Evolutionary conservation across 768 basidiomycete species (phyloP), one percentile per base, ranked within the genome.

Genomic region (Trametes sanguinea): DNA sequence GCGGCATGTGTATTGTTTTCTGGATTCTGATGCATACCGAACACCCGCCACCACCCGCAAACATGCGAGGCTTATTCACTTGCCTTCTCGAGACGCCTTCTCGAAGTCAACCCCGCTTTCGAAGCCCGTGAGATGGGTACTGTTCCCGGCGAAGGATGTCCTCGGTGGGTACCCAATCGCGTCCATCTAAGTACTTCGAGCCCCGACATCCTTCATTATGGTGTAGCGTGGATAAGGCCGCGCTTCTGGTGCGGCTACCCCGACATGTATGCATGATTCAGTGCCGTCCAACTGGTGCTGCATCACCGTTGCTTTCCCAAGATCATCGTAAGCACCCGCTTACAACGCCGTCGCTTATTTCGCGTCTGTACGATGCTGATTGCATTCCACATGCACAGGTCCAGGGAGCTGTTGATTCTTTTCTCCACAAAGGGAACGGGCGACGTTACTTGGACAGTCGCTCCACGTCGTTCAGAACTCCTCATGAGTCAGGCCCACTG

Each of bases 231-330:
- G 22, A 55, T 51, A 46, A 37, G 35, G 35, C 35, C 45, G 22
- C 32, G n/a, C 57, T 58, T 58, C 56, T 58, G 54, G 46, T 40
- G 53, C 57, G 57, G 43, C 32, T 42, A 27, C 46, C 42, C 14
- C 32, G 52, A 50, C 22, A 27, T 48, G 22, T 4, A 32, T 50
- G 53, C 42, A 48, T 63, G 62, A 59, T 63, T 22, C 46, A 39
- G 50, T 48, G 39, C 57, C 42, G 57, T 42, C 45, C 44, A 44
- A 30, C 14, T 55, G 57, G 51, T 54, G 33, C 51, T 40, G 27
- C 52, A 51, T 53, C 56, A 50, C 47, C 16, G 32, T 46, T 22
- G 11, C 30, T 17, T 57, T 57, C 52, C 56, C 54, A 62, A 45
- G 40, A 44, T 39, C 50, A 40, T 42, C 27, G 50, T 62, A 32